These are phyloP conservation scores for Fraxinus nigra DNA, from an alignment of 305 asterid genomes.

Conservation along the genomic window DNA sequence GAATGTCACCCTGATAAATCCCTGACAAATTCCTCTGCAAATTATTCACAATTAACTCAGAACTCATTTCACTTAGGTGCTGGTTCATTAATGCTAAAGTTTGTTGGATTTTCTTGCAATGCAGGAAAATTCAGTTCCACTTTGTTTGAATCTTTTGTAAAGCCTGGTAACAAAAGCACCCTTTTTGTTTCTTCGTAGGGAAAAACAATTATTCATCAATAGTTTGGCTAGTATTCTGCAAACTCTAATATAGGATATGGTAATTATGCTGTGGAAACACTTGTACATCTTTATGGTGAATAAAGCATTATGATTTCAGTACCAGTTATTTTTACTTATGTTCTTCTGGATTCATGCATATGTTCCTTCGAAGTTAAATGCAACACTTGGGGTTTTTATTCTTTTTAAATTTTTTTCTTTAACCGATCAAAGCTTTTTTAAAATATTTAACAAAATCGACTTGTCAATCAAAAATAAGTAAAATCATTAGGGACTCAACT, in stretches of 20 bases:
- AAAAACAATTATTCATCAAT: background rate
- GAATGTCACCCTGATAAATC: background rate
- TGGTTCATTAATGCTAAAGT: background rate
- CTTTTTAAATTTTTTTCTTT: background rate
- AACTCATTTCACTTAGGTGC: background rate
- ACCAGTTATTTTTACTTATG: background rate
- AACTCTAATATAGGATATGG: background rate
- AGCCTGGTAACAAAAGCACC: background rate
- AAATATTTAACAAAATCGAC: background rate
- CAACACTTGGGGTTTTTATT: background rate
- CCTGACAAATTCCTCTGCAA: background rate
- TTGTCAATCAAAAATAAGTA: background rate
- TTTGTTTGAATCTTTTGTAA: background rate
- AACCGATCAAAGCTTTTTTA: background rate
- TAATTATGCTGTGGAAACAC: background rate
- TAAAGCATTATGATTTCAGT: background rate
- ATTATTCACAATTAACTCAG: background rate
- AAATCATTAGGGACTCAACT: background rate
- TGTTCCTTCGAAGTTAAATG: background rate
- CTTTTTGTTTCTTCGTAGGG: background rate
- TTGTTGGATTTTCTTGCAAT: background rate
- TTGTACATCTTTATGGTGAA: constrained; percentile 4
- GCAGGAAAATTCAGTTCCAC: background rate
- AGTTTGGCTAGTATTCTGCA: background rate
- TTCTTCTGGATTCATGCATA: background rate